These are phyloP conservation scores for Protomyces pachydermus DNA, from an alignment of 1,139 yeast species.

Conservation along the genomic window DNA sequence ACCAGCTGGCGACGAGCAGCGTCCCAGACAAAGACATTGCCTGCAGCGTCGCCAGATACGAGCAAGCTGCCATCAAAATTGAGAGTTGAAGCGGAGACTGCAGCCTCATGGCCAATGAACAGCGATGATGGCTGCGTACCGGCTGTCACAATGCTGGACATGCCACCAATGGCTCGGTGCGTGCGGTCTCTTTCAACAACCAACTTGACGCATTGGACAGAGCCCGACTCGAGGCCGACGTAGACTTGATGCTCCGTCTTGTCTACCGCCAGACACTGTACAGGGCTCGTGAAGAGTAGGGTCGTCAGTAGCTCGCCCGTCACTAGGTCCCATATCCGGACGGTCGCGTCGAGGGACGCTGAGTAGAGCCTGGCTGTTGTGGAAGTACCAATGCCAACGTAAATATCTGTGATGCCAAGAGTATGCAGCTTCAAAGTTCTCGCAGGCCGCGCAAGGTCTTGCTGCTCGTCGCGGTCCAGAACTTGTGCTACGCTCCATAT, in stretches of 20 bases:
- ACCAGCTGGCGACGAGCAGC: constrained; percentile 71
- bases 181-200: constrained; percentile 40
- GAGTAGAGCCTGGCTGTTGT: constrained; percentile 65
- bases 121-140: constrained; percentile 31
- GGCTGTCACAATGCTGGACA: constrained; percentile 43
- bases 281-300: constrained; percentile 57
- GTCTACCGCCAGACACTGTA: constrained; percentile 62
- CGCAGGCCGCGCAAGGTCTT: constrained; percentile 43
- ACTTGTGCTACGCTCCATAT: constrained; percentile 70
- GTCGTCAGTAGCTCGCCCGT: constrained; percentile 54
- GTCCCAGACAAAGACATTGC: constrained; percentile 66
- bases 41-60: constrained; percentile 68
- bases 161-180: constrained; percentile 54
- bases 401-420: constrained; percentile 62
- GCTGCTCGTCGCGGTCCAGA: constrained; percentile 40
- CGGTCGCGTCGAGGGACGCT: constrained; percentile 68
- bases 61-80: constrained; percentile 73
- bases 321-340: constrained; percentile 46
- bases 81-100: constrained; percentile 52
- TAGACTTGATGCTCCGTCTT: constrained; percentile 75
- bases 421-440: constrained; percentile 68
- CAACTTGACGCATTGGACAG: constrained; percentile 54
- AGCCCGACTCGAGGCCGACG: constrained; percentile 64
- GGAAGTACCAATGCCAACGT: constrained; percentile 49
- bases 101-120: constrained; percentile 35